Conservation (phyloP, 495 filamentous ascomycete species). For the Parmelia sp. region DNA sequence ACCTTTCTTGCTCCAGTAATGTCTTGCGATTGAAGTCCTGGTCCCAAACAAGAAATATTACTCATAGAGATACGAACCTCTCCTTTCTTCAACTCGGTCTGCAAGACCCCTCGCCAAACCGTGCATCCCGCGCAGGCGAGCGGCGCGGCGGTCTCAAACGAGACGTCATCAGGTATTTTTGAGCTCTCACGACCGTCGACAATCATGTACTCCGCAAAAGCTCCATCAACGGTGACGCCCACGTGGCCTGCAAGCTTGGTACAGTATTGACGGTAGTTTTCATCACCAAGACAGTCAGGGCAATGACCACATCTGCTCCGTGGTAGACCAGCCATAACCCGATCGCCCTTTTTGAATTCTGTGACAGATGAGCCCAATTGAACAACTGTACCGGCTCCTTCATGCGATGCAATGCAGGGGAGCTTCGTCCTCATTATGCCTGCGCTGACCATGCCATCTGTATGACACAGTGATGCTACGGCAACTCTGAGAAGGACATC, state of each 20-base stretch:
- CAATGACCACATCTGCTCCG: constrained; percentile 45
- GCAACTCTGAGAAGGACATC: constrained; percentile 54
- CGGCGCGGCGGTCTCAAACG: constrained; percentile 46
- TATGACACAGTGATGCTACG: constrained; percentile 56
- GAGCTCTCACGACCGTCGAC: constrained; percentile 42
- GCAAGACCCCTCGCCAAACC: constrained; percentile 44
- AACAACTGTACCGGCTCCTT: constrained; percentile 51
- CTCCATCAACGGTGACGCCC: constrained; percentile 45
- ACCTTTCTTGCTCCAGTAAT: too few species aligned
- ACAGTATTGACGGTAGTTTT: constrained; percentile 45
- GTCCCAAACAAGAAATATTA: too few species aligned
- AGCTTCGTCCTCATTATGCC: constrained; percentile 40
- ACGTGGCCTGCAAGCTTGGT: constrained; percentile 30
- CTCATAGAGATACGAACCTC: too few species aligned
- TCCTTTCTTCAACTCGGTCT: constrained; percentile 38
- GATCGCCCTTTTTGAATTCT: constrained; percentile 43
- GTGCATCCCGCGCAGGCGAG: constrained; percentile 55
- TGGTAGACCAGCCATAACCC: constrained; percentile 45
- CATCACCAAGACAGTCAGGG: constrained; percentile 40
- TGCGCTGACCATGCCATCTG: constrained; percentile 47
- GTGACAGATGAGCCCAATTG: constrained; percentile 39
- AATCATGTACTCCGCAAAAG: constrained; percentile 48
- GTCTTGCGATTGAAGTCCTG: too few species aligned
- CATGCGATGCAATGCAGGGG: constrained; percentile 52
- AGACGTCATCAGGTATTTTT: constrained; percentile 42